Percentiles rank a stretch among this genome's conserved stretches.
phyloP scores from a whole-genome alignment of 1,284 basidiomycete genomes.

The Serendipita sp. region DNA sequence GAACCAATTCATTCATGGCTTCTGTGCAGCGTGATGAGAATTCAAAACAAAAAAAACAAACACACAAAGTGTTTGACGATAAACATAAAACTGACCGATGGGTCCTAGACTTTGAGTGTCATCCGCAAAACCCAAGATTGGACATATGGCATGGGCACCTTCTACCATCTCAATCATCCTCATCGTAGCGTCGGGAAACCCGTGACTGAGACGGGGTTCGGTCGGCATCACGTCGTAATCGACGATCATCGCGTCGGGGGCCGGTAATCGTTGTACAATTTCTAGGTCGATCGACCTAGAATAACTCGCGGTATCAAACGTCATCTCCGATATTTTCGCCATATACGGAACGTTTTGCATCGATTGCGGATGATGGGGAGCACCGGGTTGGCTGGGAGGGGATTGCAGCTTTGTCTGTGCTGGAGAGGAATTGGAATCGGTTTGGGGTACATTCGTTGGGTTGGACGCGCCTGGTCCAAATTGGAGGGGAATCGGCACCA shows the following conservation, averaged over 20 bases:
- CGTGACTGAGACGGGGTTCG: not conserved
- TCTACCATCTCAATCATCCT: not conserved
- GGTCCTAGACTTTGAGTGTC: not conserved
- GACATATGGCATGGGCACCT: not conserved
- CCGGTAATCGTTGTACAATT: not conserved
- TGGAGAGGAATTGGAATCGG: not conserved
- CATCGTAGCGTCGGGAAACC: not conserved
- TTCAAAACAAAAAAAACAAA: not conserved
- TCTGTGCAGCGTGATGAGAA: not conserved
- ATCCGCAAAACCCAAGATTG: not conserved
- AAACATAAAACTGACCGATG: not conserved
- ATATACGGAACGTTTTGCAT: not conserved
- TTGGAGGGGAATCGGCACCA: not conserved
- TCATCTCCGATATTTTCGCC: not conserved
- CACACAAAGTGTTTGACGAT: not conserved
- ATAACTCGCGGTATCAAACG: not conserved
- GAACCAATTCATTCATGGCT: not conserved
- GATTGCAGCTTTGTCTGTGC: not conserved
- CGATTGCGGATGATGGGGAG: not conserved
- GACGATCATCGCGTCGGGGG: not conserved
- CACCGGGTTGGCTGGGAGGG: not conserved
- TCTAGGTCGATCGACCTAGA: not conserved
- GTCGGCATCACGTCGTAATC: not conserved
- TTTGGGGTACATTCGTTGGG: too few species aligned
- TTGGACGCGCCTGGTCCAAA: not conserved